A percentile compares a stretch with the other conserved stretches of the same genome.
phyloP scores from a whole-genome alignment of 2,329 filamentous ascomycete species.

The Esteya vermicola region DNA sequence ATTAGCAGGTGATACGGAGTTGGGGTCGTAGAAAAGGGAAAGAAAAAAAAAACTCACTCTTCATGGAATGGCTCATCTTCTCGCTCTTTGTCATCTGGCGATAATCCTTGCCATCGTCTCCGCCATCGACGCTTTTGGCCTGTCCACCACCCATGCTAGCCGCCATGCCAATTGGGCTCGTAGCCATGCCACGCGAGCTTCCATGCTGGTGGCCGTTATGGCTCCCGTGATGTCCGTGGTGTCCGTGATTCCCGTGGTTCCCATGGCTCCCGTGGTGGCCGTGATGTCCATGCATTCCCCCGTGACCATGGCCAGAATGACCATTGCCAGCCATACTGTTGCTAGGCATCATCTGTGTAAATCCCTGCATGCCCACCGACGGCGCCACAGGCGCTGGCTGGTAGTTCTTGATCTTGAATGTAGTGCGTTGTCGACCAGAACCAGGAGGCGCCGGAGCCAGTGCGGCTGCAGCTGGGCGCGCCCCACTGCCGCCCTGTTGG shows the following conservation, averaged over 20 bases:
- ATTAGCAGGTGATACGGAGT: conserved; percentile 4
- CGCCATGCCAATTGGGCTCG: background rate
- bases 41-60: conserved; percentile 30
- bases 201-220: background rate
- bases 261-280: background rate
- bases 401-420: conserved; percentile 21
- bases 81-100: conserved; percentile 49
- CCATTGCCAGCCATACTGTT: background rate
- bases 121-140: conserved; percentile 14
- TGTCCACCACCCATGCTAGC: background rate
- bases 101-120: conserved; percentile 35
- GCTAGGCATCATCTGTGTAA: conserved; percentile 11
- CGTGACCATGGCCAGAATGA: background rate
- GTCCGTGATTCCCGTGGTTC: background rate
- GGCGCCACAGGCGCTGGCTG: conserved; percentile 10
- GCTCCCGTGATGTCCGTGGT: background rate
- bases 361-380: conserved; percentile 7
- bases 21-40: background rate
- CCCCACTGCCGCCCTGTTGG: background rate
- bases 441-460: conserved; percentile 6
- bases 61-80: conserved; percentile 53
- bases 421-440: conserved; percentile 12
- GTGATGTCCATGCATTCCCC: background rate
- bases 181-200: background rate
- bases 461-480: background rate